These are phyloP conservation scores for Jatropha curcas DNA, from an alignment of 345 rosid genomes.

Conservation along the genomic window DNA sequence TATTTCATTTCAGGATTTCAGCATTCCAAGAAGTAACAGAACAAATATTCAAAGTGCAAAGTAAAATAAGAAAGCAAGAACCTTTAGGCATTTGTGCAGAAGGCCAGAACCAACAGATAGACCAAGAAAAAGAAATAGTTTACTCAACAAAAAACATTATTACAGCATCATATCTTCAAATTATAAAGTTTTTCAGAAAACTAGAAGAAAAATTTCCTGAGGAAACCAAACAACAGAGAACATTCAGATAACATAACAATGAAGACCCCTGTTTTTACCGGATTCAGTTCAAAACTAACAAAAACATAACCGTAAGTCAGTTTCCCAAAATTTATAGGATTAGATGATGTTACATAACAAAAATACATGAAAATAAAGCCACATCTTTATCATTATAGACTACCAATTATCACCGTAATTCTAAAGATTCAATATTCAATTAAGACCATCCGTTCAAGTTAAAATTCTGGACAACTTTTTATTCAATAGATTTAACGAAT, in stretches of 20 bases:
- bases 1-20: too few relatives aligned
- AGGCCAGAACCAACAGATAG: too few relatives aligned
- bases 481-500: background rate
- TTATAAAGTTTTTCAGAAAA: too few relatives aligned
- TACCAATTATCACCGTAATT: background rate
- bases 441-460: background rate
- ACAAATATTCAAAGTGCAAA: too few relatives aligned
- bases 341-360: background rate
- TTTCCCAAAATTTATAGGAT: background rate
- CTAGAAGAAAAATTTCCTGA: background rate
- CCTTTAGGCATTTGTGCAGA: too few relatives aligned
- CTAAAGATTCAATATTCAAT: background rate
- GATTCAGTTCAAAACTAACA: too few relatives aligned
- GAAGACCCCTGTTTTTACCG: too few relatives aligned
- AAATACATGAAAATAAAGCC: too few relatives aligned
- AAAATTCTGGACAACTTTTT: background rate
- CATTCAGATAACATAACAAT: background rate
- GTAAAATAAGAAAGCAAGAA: too few relatives aligned
- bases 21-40: too few relatives aligned
- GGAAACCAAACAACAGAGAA: background rate
- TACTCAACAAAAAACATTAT: background rate
- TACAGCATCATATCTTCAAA: background rate
- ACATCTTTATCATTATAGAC: background rate
- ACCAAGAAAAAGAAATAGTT: too few relatives aligned
- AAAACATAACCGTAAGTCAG: background rate